Percentiles rank a stretch among this genome's conserved stretches.
Conservation (phyloP, 768 basidiomycete genomes). For the Trametopsis cervina region DNA sequence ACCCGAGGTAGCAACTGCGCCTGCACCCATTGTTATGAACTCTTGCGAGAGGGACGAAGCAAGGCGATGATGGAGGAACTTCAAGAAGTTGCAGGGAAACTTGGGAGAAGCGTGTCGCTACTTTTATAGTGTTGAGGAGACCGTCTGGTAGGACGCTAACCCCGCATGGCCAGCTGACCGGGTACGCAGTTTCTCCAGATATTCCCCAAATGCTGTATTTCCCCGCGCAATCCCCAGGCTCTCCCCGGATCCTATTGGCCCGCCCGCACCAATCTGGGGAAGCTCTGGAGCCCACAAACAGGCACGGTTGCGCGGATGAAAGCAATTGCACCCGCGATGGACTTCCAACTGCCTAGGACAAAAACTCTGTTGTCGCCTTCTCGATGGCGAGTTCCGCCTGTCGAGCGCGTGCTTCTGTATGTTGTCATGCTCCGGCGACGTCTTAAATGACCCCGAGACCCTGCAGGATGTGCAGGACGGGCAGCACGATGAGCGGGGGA, state of each 20-base stretch:
- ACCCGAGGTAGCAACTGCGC: slow-evolving; percentile 31
- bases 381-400: too few species aligned
- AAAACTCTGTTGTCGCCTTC: too few species aligned
- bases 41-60: slow-evolving; percentile 2
- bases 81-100: slow-evolving; percentile 17
- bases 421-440: too few species aligned
- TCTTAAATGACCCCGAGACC: too few species aligned
- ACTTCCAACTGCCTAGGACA: too few species aligned
- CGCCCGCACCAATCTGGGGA: slow-evolving; percentile 6
- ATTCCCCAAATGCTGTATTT: slow-evolving; percentile 15
- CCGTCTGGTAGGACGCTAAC: neutral
- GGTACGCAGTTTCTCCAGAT: slow-evolving; percentile 14
- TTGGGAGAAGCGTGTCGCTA: neutral
- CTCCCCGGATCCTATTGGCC: slow-evolving; percentile 13
- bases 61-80: slow-evolving; percentile 15
- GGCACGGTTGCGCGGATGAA: too few species aligned
- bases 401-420: too few species aligned
- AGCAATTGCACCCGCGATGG: too few species aligned
- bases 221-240: slow-evolving; percentile 13
- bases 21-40: slow-evolving; percentile 45
- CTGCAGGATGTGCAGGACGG: too few species aligned
- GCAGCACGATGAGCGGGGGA: too few species aligned
- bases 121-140: slow-evolving; percentile 1
- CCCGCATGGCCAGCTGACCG: slow-evolving; percentile 8
- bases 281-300: slow-evolving; percentile 4